Evolutionary conservation across 1,284 basidiomycete genomes (phyloP).

Genomic region (Rhodotorula sp.): DNA sequence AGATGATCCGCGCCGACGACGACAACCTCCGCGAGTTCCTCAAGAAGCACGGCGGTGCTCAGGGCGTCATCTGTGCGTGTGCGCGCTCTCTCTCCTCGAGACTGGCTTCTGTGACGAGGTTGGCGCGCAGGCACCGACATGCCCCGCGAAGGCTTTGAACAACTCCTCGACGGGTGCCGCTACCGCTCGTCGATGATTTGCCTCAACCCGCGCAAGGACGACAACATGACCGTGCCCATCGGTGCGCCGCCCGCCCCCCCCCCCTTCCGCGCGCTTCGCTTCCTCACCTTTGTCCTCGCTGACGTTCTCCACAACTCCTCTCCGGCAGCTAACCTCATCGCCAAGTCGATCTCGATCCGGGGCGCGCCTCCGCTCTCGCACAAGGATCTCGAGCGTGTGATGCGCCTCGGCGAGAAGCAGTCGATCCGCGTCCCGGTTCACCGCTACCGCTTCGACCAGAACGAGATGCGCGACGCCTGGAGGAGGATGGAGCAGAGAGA

Average conservation of each 20-base stretch:
- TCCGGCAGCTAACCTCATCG: slow-evolving; percentile 17
- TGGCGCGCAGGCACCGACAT: slow-evolving; percentile 22
- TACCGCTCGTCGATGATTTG: slow-evolving; percentile 12
- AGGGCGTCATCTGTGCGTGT: slow-evolving; percentile 8
- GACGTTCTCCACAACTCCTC: neutral
- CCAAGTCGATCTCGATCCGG: slow-evolving; percentile 11
- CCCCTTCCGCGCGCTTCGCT: too few relatives aligned
- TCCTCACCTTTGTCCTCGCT: neutral
- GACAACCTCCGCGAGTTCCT: slow-evolving; percentile 8
- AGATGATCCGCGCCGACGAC: neutral
- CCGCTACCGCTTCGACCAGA: slow-evolving; percentile 5
- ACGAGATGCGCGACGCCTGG: slow-evolving; percentile 10
- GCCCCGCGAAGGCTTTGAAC: slow-evolving; percentile 4
- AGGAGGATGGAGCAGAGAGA: slow-evolving; percentile 3
- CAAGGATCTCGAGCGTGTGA: neutral
- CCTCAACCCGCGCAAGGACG: slow-evolving; percentile 12
- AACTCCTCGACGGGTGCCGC: slow-evolving; percentile 19
- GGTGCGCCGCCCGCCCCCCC: too few relatives aligned
- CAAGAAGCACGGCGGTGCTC: slow-evolving; percentile 8
- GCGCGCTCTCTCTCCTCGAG: neutral
- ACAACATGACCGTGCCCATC: slow-evolving; percentile 11
- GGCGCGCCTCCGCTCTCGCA: neutral
- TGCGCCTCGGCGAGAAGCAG: slow-evolving; percentile 5
- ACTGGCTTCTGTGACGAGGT: too few relatives aligned
- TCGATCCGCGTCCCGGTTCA: neutral